Evolutionary conservation across 345 rosid species (phyloP), one percentile per base, ranked within the genome.

Genomic region (Viola odorata): DNA sequence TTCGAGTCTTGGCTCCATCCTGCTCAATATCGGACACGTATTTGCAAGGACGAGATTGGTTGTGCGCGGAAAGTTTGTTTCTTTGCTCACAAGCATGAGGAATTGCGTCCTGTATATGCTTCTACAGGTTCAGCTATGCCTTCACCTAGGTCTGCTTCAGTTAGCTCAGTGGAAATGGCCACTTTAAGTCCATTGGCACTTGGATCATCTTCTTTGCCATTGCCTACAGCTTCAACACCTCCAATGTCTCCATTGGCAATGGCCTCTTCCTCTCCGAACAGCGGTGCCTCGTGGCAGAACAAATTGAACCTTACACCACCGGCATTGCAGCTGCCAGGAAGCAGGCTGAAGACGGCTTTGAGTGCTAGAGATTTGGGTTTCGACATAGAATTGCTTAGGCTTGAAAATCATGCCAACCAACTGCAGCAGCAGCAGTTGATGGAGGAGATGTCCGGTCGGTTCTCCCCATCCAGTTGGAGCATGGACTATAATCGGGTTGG

Each of bases 1-100:
- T 94, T 90, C 52, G 99, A 94, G 80, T 88, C 95, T 32, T 94
- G 99, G 99, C 83, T 94, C 40, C 99, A 94, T 65, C 99, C 99
- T 39, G 96, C 97, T 0, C 99, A 94, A 67, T 94, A 94, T 62
- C 73, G 95, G 57, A 94, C 99, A 13, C 63, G 99, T 65, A 92
- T 94, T 57, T 94, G 99, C 84, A 94, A 94, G 83, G 97, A 94
- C 14, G 99, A 94, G 78, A 84, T 78, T 0, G 92, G 95, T 23
- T 94, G 99, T 51, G 50, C 82, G 0, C 81, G 99, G 44, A 90
- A 91, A 81, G 99, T 94, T 0, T 94, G 99, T 68, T 94, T 94
- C 91, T 94, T 94, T 57, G 99, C 99, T 50, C 99, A 94, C 74
- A 88, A 71, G 70, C 82, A 72, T 0, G 96, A 94, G 14, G 99